Evolutionary conservation across 257 asterid genomes (phyloP), one percentile per base, ranked within the genome.

Genomic region (Fraxinus cuspidata): DNA sequence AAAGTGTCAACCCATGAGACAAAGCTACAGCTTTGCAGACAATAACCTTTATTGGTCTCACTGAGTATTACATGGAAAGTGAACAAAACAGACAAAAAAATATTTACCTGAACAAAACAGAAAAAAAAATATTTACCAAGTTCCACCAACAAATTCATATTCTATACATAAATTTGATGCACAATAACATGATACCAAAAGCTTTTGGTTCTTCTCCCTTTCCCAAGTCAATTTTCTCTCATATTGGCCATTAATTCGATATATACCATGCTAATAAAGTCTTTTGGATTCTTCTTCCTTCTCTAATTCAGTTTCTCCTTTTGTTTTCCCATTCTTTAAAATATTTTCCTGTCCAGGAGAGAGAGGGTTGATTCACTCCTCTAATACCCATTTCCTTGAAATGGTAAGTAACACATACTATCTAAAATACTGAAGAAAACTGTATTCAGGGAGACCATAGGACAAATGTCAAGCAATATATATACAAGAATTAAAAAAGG

Each of bases 401-500:
- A 73, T 29, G 34, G 18, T 40, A 40, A 40, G 78, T 11, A 73
- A 51, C 80, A 18, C 71, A 25, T 11, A 44, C 70, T 71, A 5
- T 74, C 74, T 23, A 23, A 75, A 75, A 12, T 8, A 49, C 23
- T 15, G 32, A 70, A 47, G 11, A 47, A 13, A 4, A 56, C 32
- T 58, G 60, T 29, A 67, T 37, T 31, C 40, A 32, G 53, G 63
- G 63, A 25, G 21, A 34, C 37, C 27, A 16, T 74, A 35, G 28
- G 29, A 74, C 65, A 65, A 3, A 56, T 44, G 47, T 74, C 71
- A 74, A 47, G 18, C 51, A 42, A 12, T 12, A 42, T 0, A 12
- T 12, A 42, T 0, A 42, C 18, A 42, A 42, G 18, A 42, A 42
- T 16, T 37, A 8, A 10, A 5, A 80, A 13, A 31, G 2, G 27